phyloP scores from a whole-genome alignment of 2,329 filamentous ascomycete species.

The Aspergillus costaricaensis region DNA sequence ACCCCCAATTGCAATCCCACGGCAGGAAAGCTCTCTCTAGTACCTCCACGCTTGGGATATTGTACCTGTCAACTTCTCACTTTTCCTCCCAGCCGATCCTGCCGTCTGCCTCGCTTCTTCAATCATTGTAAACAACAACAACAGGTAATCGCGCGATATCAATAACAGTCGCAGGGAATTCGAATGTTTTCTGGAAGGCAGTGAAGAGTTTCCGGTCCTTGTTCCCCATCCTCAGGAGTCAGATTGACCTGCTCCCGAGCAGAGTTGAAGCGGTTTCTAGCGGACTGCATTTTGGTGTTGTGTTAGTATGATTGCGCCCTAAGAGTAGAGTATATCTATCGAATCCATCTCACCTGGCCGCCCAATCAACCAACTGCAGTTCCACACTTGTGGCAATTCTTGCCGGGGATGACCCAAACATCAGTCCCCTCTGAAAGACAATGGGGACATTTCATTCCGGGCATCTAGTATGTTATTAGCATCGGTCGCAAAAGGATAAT shows the following conservation, averaged over 20 bases:
- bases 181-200: background rate
- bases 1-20: no score
- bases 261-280: background rate
- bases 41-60: no score
- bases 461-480: conserved; percentile 38
- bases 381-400: conserved; percentile 47
- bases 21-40: no score
- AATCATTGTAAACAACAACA: background rate
- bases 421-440: conserved; percentile 37
- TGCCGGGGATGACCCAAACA: conserved; percentile 52
- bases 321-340: no score
- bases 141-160: background rate
- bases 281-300: background rate
- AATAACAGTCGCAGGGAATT: background rate
- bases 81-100: background rate
- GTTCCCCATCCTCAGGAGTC: background rate
- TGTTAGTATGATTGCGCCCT: no score
- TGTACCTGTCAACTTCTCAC: no score
- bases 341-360: conserved; percentile 2
- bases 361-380: conserved; percentile 32
- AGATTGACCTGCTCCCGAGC: background rate
- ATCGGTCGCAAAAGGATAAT: background rate
- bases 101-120: background rate
- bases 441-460: conserved; percentile 46
- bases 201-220: background rate